Conservation (phyloP, 371 early-diverging fungal genomes). For the Mycotypha africana region DNA sequence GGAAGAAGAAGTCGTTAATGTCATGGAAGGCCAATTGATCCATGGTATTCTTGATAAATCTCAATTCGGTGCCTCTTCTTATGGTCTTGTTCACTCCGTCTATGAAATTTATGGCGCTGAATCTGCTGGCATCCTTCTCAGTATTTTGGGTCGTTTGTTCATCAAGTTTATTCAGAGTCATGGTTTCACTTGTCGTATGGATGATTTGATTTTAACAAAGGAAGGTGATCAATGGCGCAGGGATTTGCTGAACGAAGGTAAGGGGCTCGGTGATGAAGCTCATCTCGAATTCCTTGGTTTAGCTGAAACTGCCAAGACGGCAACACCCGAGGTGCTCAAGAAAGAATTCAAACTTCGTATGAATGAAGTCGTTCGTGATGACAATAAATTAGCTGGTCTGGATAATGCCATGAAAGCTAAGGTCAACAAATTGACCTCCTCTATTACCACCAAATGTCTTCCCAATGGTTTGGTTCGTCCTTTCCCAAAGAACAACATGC, state of each 20-base stretch:
- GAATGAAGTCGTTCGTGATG: conserved; percentile 81
- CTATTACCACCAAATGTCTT: conserved; percentile 77
- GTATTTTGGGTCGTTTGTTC: conserved; percentile 92
- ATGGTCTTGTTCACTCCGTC: conserved; percentile 95
- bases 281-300: conserved; percentile 71
- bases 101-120: conserved; percentile 96
- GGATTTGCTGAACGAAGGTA: conserved; percentile 54
- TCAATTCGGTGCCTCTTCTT: conserved; percentile 93
- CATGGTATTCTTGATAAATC: conserved; percentile 98
- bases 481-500: conserved; percentile 98
- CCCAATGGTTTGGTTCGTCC: conserved; percentile 78
- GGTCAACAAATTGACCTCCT: conserved; percentile 81
- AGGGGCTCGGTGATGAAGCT: conserved; percentile 62
- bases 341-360: conserved; percentile 67
- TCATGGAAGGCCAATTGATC: conserved; percentile 91
- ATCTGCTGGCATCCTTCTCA: conserved; percentile 90
- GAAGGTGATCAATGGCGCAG: conserved; percentile 79
- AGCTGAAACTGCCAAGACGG: conserved; percentile 38
- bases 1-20: conserved; percentile 76
- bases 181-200: conserved; percentile 98
- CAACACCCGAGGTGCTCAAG: conserved; percentile 23
- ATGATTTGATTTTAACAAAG: conserved; percentile 91
- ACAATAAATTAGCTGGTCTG: conserved; percentile 84
- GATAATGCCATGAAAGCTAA: conserved; percentile 88
- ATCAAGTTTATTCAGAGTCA: conserved; percentile 87